Percentiles rank a stretch among this genome's conserved stretches.
Evolutionary conservation across 768 basidiomycete genomes (phyloP).

Genomic region (Suillus discolor): DNA sequence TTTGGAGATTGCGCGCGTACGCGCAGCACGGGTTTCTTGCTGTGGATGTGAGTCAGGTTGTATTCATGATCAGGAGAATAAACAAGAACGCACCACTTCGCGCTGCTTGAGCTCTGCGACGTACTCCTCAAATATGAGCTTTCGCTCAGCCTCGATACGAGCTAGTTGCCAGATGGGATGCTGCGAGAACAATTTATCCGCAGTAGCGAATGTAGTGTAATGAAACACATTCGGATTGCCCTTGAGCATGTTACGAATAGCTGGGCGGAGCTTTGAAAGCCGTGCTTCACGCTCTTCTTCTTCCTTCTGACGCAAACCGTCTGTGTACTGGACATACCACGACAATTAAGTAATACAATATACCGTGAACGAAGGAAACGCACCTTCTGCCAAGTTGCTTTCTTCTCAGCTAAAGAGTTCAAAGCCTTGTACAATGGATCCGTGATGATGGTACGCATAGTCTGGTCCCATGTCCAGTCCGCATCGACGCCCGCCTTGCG

Average conservation of each 20-base stretch:
- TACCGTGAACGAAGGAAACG: conserved; percentile 20
- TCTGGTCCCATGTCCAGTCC: conserved; percentile 97
- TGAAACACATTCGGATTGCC: conserved; percentile 88
- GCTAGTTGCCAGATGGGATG: conserved; percentile 93
- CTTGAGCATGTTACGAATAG: conserved; percentile 82
- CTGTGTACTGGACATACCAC: conserved; percentile 58
- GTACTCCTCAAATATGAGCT: conserved; percentile 90
- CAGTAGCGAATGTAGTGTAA: conserved; percentile 89
- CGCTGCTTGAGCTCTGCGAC: conserved; percentile 82
- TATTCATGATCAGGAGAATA: conserved; percentile 6
- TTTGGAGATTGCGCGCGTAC: conserved; percentile 79
- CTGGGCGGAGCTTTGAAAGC: conserved; percentile 83
- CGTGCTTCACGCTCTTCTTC: conserved; percentile 85
- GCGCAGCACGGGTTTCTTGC: conserved; percentile 79
- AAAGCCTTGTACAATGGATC: conserved; percentile 96
- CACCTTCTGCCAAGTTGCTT: conserved; percentile 92
- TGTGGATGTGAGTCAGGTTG: conserved; percentile 31
- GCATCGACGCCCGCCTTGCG: conserved; percentile 89
- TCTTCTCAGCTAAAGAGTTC: conserved; percentile 92
- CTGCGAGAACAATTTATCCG: conserved; percentile 81
- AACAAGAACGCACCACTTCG: conserved; percentile 70
- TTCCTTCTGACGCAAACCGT: conserved; percentile 75
- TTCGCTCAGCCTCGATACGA: conserved; percentile 82
- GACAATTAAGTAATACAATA: not conserved
- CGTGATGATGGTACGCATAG: conserved; percentile 97